These are phyloP conservation scores for Rubia yunnanensis DNA, from an alignment of 257 asterid species.

Conservation along the genomic window DNA sequence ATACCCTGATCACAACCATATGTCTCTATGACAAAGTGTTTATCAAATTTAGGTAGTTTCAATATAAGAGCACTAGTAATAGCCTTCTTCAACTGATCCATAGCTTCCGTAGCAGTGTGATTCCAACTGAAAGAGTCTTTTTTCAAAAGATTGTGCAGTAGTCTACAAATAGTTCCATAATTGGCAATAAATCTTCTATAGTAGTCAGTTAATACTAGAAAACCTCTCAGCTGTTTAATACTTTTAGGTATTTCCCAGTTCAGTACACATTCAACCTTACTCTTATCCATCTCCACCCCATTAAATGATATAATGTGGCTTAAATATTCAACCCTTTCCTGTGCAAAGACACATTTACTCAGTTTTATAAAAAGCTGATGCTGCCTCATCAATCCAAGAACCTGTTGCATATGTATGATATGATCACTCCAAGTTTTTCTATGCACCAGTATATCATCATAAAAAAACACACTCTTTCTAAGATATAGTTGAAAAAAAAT, in stretches of 20 bases:
- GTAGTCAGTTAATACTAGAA: background rate
- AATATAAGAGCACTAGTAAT: too few species aligned
- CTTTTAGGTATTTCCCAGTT: background rate
- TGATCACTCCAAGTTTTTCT: too few species aligned
- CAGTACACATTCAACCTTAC: background rate
- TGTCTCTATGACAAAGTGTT: too few species aligned
- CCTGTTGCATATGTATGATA: too few species aligned
- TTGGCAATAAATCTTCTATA: background rate
- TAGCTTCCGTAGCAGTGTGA: too few species aligned
- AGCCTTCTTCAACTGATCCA: too few species aligned
- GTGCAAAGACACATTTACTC: background rate
- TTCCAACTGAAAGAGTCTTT: too few species aligned
- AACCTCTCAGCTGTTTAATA: background rate
- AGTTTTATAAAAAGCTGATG: too few species aligned
- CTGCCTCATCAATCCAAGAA: background rate
- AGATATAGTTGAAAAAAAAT: background rate
- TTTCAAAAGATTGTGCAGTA: too few species aligned
- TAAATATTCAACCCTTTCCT: background rate
- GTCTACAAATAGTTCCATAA: background rate
- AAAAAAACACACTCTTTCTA: too few species aligned
- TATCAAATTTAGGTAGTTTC: too few species aligned
- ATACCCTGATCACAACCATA: too few species aligned
- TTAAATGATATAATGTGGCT: background rate
- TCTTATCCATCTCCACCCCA: background rate
- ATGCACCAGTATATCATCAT: constrained; percentile 1